Conservation (phyloP, 2,329 filamentous ascomycete genomes). For the Fusarium acutatum region DNA sequence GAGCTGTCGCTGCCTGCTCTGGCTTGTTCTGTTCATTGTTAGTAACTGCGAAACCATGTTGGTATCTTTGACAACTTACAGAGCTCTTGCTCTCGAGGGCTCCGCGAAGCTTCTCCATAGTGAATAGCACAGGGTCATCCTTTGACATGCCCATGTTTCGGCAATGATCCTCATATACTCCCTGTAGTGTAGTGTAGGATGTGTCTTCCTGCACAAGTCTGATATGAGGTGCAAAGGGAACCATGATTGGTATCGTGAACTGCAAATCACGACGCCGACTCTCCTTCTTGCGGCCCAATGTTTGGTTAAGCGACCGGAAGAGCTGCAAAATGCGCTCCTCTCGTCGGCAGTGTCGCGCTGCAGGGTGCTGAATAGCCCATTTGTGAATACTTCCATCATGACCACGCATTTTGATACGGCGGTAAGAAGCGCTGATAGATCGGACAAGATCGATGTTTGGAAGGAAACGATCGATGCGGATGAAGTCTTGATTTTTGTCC, state of each 20-base stretch:
- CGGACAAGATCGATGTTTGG: constrained; percentile 94
- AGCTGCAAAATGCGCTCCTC: constrained; percentile 96
- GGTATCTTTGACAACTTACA: constrained; percentile 52
- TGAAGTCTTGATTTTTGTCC: constrained; percentile 99
- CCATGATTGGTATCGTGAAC: constrained; percentile 95
- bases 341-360: constrained; percentile 87
- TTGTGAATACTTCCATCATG: constrained; percentile 97
- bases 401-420: constrained; percentile 92
- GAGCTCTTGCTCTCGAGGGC: constrained; percentile 73
- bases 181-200: constrained; percentile 93
- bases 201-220: constrained; percentile 95
- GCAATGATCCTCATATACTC: constrained; percentile 96
- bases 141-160: constrained; percentile 86
- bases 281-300: constrained; percentile 91
- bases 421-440: constrained; percentile 88
- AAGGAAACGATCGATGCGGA: constrained; percentile 95
- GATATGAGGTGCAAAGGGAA: constrained; percentile 93
- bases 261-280: constrained; percentile 91
- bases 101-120: constrained; percentile 90
- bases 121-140: constrained; percentile 94
- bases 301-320: constrained; percentile 97
- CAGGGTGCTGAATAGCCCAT: constrained; percentile 96
- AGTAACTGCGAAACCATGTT: not conserved
- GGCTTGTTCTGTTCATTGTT: constrained; percentile 63
- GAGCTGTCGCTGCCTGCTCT: constrained; percentile 76